Base-by-base conservation (phyloP, 345 rosid species). In the Trapa bicornis region DNA sequence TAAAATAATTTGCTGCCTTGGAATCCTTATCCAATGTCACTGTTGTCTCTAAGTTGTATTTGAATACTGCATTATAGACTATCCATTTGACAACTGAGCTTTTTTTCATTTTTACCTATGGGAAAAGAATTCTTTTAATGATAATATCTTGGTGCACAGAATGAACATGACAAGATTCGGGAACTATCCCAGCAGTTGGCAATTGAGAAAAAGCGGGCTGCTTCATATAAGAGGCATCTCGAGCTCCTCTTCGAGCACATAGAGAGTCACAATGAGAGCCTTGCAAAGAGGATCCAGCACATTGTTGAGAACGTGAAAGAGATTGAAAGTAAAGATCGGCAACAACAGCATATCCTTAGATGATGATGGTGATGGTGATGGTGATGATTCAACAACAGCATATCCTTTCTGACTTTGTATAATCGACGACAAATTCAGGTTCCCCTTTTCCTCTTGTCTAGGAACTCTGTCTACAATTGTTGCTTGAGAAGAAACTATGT, bases 121-220 rank as follows among this genome's bases (percentile, higher is more conserved):
- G 17, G 10, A 1, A 53, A 7, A 22, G 47, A 37, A 22, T 22
- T 22, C 29, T 22, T 13, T 54, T 67, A 65, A 61, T 22, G 67
- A 8, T 36, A 22, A 22, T 22, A 22, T 60, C 65, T 17, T 22
- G 29, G 37, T 68, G 65, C 72, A 16, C 83, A 95, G 99, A 89
- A 89, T n/a, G 99, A 91, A 70, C 97, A 91, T 5, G 87, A 86
- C 60, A 95, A 88, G 68, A 88, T 95, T 56, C 84, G 93, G 78
- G 99, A 95, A 65, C 80, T 95, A 68, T 80, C 97, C 13, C 96
- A 91, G 75, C 99, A 95, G 86, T 81, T 95, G 75, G 89, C 91
- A 6, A 72, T 80, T 1, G 99, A 95, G 88, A 95, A 87, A 65
- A 95, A 86, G 83, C 89, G 90, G 74, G 80, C 96, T 0, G 88